Percentiles rank a stretch among this genome's conserved stretches.
Evolutionary conservation across 202 grass and related monocot genomes (phyloP).

Genomic region (Carex arenaria): DNA sequence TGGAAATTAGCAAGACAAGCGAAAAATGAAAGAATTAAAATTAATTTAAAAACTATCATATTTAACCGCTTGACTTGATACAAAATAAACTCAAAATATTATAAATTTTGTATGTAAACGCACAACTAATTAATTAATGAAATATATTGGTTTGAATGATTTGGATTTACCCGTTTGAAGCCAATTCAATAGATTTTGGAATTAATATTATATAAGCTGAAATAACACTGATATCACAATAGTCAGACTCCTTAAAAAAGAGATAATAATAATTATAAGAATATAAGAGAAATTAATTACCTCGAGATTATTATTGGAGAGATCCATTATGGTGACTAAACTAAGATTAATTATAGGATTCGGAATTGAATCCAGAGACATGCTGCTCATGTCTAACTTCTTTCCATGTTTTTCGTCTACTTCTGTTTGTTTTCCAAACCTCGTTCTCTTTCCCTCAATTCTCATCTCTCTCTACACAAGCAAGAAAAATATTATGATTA

Average conservation of each 20-base stretch:
- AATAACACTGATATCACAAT: too few species aligned
- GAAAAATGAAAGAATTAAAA: neutral
- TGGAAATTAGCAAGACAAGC: neutral
- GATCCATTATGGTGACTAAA: constrained; percentile 73
- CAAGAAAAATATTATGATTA: neutral
- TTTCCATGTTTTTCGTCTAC: constrained; percentile 36
- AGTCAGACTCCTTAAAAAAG: neutral
- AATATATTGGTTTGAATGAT: too few species aligned
- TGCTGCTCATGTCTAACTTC: constrained; percentile 76
- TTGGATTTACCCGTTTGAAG: too few species aligned
- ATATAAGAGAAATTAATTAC: constrained; percentile 27
- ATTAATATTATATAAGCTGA: too few species aligned
- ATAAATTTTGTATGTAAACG: too few species aligned
- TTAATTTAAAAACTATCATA: too few species aligned
- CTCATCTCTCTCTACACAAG: constrained; percentile 26
- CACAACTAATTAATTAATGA: too few species aligned
- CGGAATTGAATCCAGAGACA: constrained; percentile 72
- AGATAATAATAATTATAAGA: neutral
- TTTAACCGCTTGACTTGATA: too few species aligned
- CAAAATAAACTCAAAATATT: too few species aligned
- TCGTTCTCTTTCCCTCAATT: constrained; percentile 28
- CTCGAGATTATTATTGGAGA: constrained; percentile 96
- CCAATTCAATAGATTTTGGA: too few species aligned
- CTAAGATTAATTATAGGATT: constrained; percentile 62
- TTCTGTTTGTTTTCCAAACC: constrained; percentile 36